A percentile compares a stretch with the other conserved stretches of the same genome.
Conservation (phyloP, 306 rosid genomes). For the Neltuma alba region DNA sequence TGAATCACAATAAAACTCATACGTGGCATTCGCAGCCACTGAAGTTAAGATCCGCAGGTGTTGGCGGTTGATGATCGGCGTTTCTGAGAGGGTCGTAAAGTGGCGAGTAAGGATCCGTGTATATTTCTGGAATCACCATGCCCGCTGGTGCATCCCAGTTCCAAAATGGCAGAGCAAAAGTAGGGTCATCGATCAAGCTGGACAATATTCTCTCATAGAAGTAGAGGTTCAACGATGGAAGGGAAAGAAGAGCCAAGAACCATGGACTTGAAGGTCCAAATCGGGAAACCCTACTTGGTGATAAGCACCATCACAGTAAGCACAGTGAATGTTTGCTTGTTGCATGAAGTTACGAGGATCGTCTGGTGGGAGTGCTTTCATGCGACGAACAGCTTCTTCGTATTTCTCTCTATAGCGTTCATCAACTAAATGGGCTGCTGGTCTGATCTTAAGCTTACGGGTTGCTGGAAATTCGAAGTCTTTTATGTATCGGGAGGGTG, state of each 20-base stretch:
- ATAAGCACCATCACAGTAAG: constrained; percentile 86
- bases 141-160: constrained; percentile 66
- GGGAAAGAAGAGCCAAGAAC: constrained; percentile 84
- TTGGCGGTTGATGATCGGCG: constrained; percentile 50
- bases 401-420: constrained; percentile 38
- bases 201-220: constrained; percentile 78
- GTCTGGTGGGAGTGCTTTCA: constrained; percentile 62
- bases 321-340: constrained; percentile 81
- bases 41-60: constrained; percentile 46
- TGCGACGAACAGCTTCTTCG: constrained; percentile 55
- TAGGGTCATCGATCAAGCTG: constrained; percentile 62
- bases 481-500: constrained; percentile 37
- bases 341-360: constrained; percentile 79
- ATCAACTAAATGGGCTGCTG: not conserved
- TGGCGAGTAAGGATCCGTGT: constrained; percentile 41
- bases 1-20: not conserved
- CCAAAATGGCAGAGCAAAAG: constrained; percentile 74
- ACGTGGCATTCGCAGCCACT: constrained; percentile 5
- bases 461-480: constrained; percentile 41
- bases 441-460: constrained; percentile 38
- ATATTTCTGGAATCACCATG: constrained; percentile 56
- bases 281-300: constrained; percentile 62
- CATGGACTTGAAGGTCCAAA: constrained; percentile 69
- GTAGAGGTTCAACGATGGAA: constrained; percentile 74
- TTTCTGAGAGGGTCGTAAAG: constrained; percentile 51